These are phyloP conservation scores for Pichia insulana DNA, from an alignment of 805 yeast genomes.

Conservation along the genomic window DNA sequence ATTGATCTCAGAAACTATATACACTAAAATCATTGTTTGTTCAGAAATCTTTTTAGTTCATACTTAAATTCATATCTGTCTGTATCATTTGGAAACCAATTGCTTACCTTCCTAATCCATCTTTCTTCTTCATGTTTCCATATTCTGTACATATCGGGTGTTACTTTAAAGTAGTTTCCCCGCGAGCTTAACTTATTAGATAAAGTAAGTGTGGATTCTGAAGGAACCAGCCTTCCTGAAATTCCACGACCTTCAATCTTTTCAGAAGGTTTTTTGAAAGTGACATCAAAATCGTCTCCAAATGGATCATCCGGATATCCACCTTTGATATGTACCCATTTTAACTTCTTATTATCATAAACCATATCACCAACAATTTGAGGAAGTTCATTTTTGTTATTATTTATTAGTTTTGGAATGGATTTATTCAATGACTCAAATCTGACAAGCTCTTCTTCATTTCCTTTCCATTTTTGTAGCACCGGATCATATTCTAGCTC, in stretches of 20 bases:
- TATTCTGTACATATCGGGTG: slow-evolving; percentile 19
- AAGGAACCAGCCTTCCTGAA: slow-evolving; percentile 8
- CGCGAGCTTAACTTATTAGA: slow-evolving; percentile 3
- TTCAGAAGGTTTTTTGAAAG: neutral
- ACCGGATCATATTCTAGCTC: slow-evolving; percentile 48
- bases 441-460: slow-evolving; percentile 45
- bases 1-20: too few relatives aligned
- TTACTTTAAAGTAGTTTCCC: slow-evolving; percentile 17
- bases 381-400: slow-evolving; percentile 12
- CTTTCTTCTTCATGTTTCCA: slow-evolving; percentile 28
- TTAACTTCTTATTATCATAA: slow-evolving; percentile 46
- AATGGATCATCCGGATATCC: slow-evolving; percentile 38
- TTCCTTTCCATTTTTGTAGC: slow-evolving; percentile 54
- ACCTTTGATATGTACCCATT: slow-evolving; percentile 48
- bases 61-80: slow-evolving; percentile 22
- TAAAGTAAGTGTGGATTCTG: slow-evolving; percentile 10
- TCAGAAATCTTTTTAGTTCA: slow-evolving; percentile 24
- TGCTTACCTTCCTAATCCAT: slow-evolving; percentile 29
- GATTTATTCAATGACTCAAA: slow-evolving; percentile 40
- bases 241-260: slow-evolving; percentile 13
- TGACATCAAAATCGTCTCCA: slow-evolving; percentile 39
- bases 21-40: slow-evolving; percentile 18
- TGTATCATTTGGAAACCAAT: slow-evolving; percentile 28
- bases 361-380: slow-evolving; percentile 48
- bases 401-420: slow-evolving; percentile 4